phyloP scores from a whole-genome alignment of 1,284 basidiomycete genomes.

The Peniophora sp. region DNA sequence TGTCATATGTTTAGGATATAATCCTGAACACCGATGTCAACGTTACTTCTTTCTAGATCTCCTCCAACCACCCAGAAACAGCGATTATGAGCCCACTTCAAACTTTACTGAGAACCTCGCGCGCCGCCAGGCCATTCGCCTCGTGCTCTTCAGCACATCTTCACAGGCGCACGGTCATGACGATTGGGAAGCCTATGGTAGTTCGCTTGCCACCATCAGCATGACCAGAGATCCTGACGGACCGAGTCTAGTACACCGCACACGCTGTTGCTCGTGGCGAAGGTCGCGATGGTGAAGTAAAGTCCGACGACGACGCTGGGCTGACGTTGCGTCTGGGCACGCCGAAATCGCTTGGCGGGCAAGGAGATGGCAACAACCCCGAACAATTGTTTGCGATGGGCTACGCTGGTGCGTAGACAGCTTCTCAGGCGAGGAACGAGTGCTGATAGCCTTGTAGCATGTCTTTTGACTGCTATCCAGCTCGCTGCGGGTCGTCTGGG shows the following conservation, averaged over 20 bases:
- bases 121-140: not conserved
- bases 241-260: slow-evolving; percentile 41
- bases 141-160: not conserved
- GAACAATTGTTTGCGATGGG: slow-evolving; percentile 62
- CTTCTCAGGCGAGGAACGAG: slow-evolving; percentile 30
- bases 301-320: slow-evolving; percentile 25
- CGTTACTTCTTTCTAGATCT: no score
- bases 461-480: slow-evolving; percentile 61
- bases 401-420: slow-evolving; percentile 38
- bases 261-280: slow-evolving; percentile 42
- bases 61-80: no score
- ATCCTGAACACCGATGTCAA: no score
- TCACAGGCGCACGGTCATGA: slow-evolving; percentile 2
- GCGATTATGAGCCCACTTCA: not conserved
- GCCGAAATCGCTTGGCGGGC: slow-evolving; percentile 48
- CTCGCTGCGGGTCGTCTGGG: slow-evolving; percentile 43
- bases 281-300: slow-evolving; percentile 46
- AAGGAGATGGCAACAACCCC: slow-evolving; percentile 49
- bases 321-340: slow-evolving; percentile 38
- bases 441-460: slow-evolving; percentile 35
- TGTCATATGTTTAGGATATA: no score
- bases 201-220: slow-evolving; percentile 26
- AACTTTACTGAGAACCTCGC: not conserved
- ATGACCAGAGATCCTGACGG: slow-evolving; percentile 31
- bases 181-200: slow-evolving; percentile 1